Percentiles rank a stretch among this genome's conserved stretches.
phyloP scores from a whole-genome alignment of 306 rosid species.

The Acmispon strigosus region DNA sequence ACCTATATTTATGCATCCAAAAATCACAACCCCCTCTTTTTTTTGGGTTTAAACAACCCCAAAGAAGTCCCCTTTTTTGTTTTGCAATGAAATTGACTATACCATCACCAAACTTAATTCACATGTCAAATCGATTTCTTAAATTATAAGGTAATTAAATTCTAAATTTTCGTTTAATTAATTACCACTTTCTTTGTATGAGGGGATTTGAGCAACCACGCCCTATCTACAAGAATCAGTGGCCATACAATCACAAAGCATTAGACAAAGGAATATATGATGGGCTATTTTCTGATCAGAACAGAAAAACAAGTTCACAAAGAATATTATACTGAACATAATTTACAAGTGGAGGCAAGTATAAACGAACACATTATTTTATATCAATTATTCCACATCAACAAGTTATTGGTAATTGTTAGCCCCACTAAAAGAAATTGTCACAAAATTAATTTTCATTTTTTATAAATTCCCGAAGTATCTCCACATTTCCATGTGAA shows the following conservation, averaged over 20 bases:
- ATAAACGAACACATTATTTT: neutral
- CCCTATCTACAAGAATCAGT: neutral
- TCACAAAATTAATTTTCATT: no score
- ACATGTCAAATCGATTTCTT: neutral
- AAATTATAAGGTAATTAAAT: neutral
- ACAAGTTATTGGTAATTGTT: neutral
- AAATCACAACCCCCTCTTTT: neutral
- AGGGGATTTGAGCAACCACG: neutral
- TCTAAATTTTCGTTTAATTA: neutral
- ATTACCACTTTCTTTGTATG: neutral
- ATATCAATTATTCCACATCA: neutral
- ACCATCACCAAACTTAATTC: neutral
- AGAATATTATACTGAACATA: neutral
- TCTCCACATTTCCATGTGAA: no score
- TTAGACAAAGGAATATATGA: neutral
- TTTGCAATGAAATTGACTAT: neutral
- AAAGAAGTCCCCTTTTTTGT: neutral
- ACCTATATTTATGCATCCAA: neutral
- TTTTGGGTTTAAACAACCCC: neutral
- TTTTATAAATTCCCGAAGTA: no score
- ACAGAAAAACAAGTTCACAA: neutral
- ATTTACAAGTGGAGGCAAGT: neutral
- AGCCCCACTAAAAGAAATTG: neutral
- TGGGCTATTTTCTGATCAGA: neutral
- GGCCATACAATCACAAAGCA: constrained; percentile 14